Evolutionary conservation across 345 rosid genomes (phyloP), one percentile per base, ranked within the genome.

Genomic region (Sapria himalayana): DNA sequence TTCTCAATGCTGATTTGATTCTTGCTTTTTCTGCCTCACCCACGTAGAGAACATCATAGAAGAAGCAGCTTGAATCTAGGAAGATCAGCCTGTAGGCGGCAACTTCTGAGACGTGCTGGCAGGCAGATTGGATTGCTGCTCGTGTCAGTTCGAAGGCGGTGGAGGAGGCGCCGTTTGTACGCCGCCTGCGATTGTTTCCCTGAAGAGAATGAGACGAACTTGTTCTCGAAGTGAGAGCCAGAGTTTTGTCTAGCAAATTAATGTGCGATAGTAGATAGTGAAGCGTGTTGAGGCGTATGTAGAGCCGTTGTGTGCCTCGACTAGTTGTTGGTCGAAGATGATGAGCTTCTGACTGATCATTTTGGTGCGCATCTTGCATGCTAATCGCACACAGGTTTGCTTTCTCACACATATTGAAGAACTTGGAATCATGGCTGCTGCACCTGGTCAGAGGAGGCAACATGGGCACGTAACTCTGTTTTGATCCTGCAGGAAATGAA

Each of bases 391-490:
- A 89, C 2, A 82, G 94, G 5, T 66, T 53, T 6, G 93, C 93
- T 43, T 24, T 72, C 62, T 67, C 82, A 85, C 92, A 82, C 4
- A 81, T 54, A 40, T 74, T 74, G 3, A 54, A 4, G 50, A 89
- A 70, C 46, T 57, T 74, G 0, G 91, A 78, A 47, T 67, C 82
- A 12, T 69, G 51, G 61, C 69, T 78, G 71, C 94, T 78, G 71
- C 94, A 78, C 66, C 93, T 68, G 12, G 91, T 89, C 22, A 82
- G 65, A 7, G 98, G 93, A 33, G 94, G 93, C 27, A 76, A 72
- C 3, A 74, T 54, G 10, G 93, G 98, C 12, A 82, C 32, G 60
- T 89, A 78, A 49, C 81, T 82, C 27, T 74, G 76, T 46, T 77
- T 89, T 19, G 91, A 61, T 51, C 94, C 91, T 89, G 53, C 29